Evolutionary conservation across 2,329 filamentous ascomycete genomes (phyloP), one percentile per base, ranked within the genome.

Genomic region (Penicillium sp.): DNA sequence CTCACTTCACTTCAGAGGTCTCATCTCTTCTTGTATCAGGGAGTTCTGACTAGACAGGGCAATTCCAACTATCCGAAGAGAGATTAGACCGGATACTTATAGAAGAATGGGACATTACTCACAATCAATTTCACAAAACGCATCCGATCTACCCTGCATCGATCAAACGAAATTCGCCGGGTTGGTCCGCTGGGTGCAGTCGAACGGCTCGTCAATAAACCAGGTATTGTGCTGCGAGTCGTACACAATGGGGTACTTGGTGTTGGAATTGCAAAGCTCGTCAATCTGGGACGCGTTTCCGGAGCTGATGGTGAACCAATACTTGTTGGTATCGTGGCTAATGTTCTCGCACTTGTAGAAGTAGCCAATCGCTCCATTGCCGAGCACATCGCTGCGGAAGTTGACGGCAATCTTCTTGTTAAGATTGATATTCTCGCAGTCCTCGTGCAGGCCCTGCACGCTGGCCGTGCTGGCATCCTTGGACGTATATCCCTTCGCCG

Each of bases 341-440:
- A 61, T 51, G n/a, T 55, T 54, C 51, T 61, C 56, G 35, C 60
- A 62, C 45, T 61, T 62, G 44, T 60, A 62, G 48, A 62, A 62
- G 48, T 53, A 61, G 6, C 60, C 56, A 5, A 50, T 53, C 14
- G 59, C 45, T 1, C 58, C 56, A 1, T 53, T 25, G 1, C 60
- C 56, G 7, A 62, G 40, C 0, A 62, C 54, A 28, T 62, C 60
- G 33, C 56, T 62, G 43, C 60, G 60, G 56, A 62, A 62, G 22
- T 62, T 53, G 11, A 54, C 48, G 3, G 58, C 48, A 10, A 62
- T 48, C 48, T 61, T 61, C 38, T 57, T 56, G 48, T 61, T 61
- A 10, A 62, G 44, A 18, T 62, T 61, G 53, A 61, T 58, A 25
- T 62, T 62, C 6, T 60, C 53, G 44, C 60, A 62, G 36, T 62